Conservation (phyloP, 2,329 filamentous ascomycete genomes). For the Phoma sp. region DNA sequence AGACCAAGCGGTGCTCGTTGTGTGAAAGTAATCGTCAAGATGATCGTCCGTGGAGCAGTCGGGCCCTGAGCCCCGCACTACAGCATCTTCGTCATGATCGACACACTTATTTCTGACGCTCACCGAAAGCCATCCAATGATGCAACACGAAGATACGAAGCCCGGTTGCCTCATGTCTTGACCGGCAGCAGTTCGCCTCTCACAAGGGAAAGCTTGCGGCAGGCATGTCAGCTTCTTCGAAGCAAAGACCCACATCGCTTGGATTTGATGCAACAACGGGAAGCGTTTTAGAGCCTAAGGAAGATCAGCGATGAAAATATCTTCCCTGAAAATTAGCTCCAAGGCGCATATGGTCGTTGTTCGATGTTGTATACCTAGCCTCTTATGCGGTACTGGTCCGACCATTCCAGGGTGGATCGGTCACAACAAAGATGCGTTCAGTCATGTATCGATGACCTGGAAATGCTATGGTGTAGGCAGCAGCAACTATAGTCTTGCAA, state of each 20-base stretch:
- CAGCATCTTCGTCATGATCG: constrained; percentile 25
- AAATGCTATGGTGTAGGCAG: no score
- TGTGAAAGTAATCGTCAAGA: constrained; percentile 1
- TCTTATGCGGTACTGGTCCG: no score
- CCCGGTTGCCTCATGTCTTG: not conserved
- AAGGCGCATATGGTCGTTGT: not conserved
- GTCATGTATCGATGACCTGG: no score
- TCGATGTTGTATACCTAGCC: no score
- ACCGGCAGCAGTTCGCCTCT: not conserved
- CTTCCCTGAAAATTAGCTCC: not conserved
- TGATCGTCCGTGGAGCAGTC: constrained; percentile 12
- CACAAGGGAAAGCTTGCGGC: not conserved
- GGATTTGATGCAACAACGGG: constrained; percentile 10
- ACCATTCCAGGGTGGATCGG: no score
- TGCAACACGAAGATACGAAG: constrained; percentile 7
- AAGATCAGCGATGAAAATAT: not conserved
- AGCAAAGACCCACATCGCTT: constrained; percentile 8
- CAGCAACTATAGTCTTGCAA: no score
- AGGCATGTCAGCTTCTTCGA: not conserved
- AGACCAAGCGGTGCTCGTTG: constrained; percentile 1
- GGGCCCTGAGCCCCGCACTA: constrained; percentile 17
- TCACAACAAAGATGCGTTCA: no score
- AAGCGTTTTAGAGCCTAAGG: not conserved
- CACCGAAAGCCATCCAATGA: constrained; percentile 10
- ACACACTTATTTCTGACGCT: constrained; percentile 16